Conservation (phyloP, 1,139 yeast genomes). For the Pichia sp. region DNA sequence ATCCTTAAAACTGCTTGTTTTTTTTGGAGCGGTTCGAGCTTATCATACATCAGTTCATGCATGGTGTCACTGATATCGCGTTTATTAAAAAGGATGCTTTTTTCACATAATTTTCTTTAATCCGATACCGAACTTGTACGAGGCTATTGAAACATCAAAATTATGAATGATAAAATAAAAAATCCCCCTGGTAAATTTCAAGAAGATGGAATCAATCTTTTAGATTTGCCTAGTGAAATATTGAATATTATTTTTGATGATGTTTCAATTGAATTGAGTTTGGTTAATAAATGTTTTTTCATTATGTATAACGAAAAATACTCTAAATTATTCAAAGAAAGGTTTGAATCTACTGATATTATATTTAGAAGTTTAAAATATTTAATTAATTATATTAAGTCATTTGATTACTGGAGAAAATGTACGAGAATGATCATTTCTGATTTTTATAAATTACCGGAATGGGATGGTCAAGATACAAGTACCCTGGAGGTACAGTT, state of each 20-base stretch:
- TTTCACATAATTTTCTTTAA: no score
- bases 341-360: constrained; percentile 34
- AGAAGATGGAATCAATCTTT: no score
- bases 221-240: constrained; percentile 41
- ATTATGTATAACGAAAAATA: constrained; percentile 44
- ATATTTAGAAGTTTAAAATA: constrained; percentile 34
- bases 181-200: no score
- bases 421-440: constrained; percentile 31
- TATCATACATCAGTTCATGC: no score
- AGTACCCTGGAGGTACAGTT: constrained; percentile 16
- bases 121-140: no score
- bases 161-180: no score
- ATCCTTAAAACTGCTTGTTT: no score
- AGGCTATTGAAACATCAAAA: no score
- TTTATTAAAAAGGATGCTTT: no score
- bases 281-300: constrained; percentile 32
- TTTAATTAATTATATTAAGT: constrained; percentile 32
- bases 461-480: neutral
- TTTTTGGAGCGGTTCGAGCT: no score
- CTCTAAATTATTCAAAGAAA: constrained; percentile 33
- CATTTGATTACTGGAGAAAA: constrained; percentile 40
- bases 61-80: no score
- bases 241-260: constrained; percentile 33
- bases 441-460: constrained; percentile 17
- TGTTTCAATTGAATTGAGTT: constrained; percentile 32